Conservation (phyloP, 306 rosid genomes). For the Mimosa bimucronata region DNA sequence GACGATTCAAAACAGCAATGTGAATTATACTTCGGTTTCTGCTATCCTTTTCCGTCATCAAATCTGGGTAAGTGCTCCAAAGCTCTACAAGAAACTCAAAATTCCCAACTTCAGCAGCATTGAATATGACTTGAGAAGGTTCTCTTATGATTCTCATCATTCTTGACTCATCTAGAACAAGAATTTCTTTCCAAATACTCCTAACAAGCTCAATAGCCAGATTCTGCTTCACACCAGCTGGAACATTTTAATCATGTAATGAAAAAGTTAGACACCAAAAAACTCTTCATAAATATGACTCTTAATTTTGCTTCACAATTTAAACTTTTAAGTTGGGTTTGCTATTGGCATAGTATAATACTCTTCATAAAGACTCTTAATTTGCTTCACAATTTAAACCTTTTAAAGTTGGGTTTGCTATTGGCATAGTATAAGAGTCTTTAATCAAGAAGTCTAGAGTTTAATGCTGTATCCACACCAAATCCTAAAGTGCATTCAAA, state of each 20-base stretch:
- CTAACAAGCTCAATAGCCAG: not conserved
- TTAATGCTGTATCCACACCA: no score
- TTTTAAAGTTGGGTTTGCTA: no score
- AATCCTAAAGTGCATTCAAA: no score
- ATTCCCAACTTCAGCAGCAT: not conserved
- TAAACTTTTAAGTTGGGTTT: no score
- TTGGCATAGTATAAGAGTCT: no score
- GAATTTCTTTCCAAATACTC: not conserved
- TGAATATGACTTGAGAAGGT: constrained; percentile 33
- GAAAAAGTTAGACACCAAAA: not conserved
- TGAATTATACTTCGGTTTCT: constrained; percentile 45
- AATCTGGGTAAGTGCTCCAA: not conserved
- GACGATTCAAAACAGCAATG: constrained; percentile 48
- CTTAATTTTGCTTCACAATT: no score
- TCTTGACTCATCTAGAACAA: not conserved
- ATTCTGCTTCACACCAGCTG: constrained; percentile 2
- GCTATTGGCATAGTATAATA: no score
- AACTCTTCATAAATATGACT: not conserved
- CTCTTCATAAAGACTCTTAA: not conserved
- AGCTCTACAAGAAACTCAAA: not conserved
- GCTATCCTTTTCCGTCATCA: not conserved
- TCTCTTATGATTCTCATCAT: constrained; percentile 26
- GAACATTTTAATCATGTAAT: not conserved
- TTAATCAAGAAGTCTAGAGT: no score
- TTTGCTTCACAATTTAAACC: no score